Evolutionary conservation across 345 rosid genomes (phyloP), one percentile per base, ranked within the genome.

Genomic region (Eucalyptus regnans): DNA sequence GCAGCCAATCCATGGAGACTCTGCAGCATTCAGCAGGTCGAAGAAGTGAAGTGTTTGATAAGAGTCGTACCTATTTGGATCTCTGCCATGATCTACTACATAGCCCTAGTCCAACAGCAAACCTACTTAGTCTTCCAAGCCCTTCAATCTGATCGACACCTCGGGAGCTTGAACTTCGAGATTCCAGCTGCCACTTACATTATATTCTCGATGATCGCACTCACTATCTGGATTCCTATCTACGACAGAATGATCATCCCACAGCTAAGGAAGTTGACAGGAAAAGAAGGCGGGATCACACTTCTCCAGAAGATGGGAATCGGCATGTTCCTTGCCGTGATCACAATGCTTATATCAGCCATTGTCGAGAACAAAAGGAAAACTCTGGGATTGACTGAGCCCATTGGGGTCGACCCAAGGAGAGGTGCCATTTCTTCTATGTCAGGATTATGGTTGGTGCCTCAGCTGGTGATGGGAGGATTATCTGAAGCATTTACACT

Each of bases 401-500:
- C 94, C 9, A 92, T 93, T 17, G 96, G 97, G 46, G 87, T 90
- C 60, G 94, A 88, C 23, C 89, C 92, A 52, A 88, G 91, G 85
- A 87, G 89, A 31, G 95, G 97, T 7, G 92, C 89, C 16, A 92
- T 95, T 87, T 94, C 96, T 10, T 93, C 95, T 31, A 90, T 95
- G 93, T 94, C 97, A 12, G 96, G 92, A 12, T 22, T 92, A 49
- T 93, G 94, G 95, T 88, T 95, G 88, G 90, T 94, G 83, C 97
- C 95, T 83, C 96, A 95, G 91, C 91, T 94, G 12, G 51, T 44
- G 9, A 88, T 94, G 22, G 93, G 92, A 29, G 97, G 97, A 81
- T 86, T 94, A 9, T 90, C 93, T 0, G 96, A 95, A 89, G 95
- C 94, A 48, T 91, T 93, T 86, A 90, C 90, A 5, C 4, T 90